Percentiles rank a stretch among this genome's conserved stretches.
These are phyloP conservation scores for Acidomyces sp. DNA, from an alignment of 495 filamentous ascomycete species.

Conservation along the genomic window DNA sequence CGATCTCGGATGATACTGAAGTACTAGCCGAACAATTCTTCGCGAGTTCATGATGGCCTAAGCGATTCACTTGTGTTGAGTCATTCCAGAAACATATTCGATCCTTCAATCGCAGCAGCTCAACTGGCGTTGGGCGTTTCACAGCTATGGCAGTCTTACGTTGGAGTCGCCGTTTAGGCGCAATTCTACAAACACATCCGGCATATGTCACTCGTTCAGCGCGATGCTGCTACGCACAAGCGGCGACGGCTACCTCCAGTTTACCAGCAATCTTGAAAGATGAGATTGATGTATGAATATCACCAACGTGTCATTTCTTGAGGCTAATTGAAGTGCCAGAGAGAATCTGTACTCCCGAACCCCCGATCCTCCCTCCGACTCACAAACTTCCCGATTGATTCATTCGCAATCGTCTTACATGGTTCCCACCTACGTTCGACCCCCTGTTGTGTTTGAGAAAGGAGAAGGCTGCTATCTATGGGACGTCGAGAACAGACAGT, in stretches of 20 bases:
- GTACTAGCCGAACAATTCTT: too few relatives aligned
- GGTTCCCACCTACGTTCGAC: slow-evolving; percentile 88
- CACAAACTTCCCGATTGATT: slow-evolving; percentile 59
- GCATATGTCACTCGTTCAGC: neutral
- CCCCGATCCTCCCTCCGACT: slow-evolving; percentile 70
- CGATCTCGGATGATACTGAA: too few relatives aligned
- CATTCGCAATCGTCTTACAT: slow-evolving; percentile 66
- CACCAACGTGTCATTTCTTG: neutral
- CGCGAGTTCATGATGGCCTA: too few relatives aligned
- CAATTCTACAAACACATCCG: neutral
- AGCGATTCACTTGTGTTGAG: too few relatives aligned
- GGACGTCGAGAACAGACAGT: slow-evolving; percentile 78
- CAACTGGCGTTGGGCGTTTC: too few relatives aligned
- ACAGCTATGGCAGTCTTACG: slow-evolving; percentile 13
- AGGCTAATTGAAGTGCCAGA: slow-evolving; percentile 29
- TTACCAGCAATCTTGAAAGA: slow-evolving; percentile 25
- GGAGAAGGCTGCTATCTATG: slow-evolving; percentile 76
- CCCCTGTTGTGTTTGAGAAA: slow-evolving; percentile 76
- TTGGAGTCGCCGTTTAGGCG: slow-evolving; percentile 7
- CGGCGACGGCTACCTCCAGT: slow-evolving; percentile 26
- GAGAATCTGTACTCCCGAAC: slow-evolving; percentile 52
- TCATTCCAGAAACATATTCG: too few relatives aligned
- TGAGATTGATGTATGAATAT: slow-evolving; percentile 25
- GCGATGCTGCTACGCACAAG: slow-evolving; percentile 20
- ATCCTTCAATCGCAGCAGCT: too few relatives aligned